A percentile compares a stretch with the other conserved stretches of the same genome.
Evolutionary conservation across 2,329 filamentous ascomycete species (phyloP).

Genomic region (Pseudogymnoascus sp.): DNA sequence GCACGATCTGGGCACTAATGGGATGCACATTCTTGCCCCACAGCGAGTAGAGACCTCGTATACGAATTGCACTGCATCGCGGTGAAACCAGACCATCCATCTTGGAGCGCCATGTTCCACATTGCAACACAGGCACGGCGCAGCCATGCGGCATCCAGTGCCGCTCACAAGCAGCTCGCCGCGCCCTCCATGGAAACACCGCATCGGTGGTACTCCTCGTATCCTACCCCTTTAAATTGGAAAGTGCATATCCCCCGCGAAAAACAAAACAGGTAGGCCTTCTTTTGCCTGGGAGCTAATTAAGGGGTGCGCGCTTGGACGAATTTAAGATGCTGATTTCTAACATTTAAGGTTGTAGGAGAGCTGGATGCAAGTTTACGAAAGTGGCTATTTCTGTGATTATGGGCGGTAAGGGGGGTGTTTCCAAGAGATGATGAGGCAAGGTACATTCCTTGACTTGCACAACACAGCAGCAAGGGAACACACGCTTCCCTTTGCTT

Average conservation of each 20-base stretch:
- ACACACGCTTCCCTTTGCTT: neutral
- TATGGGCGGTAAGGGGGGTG: neutral
- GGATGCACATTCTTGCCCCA: neutral
- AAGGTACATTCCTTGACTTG: neutral
- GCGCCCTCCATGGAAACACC: neutral
- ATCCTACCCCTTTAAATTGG: neutral
- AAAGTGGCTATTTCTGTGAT: neutral
- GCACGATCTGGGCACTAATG: neutral
- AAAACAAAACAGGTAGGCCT: neutral
- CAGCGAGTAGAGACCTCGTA: neutral
- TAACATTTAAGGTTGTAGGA: conserved; percentile 1
- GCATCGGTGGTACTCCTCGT: neutral
- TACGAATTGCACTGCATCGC: neutral
- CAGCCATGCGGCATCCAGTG: neutral
- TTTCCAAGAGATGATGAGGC: neutral
- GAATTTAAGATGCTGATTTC: neutral
- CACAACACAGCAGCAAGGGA: neutral
- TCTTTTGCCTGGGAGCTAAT: neutral
- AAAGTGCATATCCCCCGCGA: neutral
- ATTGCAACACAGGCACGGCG: neutral
- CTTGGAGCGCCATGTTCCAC: neutral
- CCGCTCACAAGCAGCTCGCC: neutral
- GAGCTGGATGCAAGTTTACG: neutral
- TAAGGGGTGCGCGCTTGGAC: neutral
- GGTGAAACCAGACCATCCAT: neutral